Percentiles rank a stretch among this genome's conserved stretches.
These are phyloP conservation scores for Quambalaria eucalypti DNA, from an alignment of 1,284 basidiomycete species.

Conservation along the genomic window DNA sequence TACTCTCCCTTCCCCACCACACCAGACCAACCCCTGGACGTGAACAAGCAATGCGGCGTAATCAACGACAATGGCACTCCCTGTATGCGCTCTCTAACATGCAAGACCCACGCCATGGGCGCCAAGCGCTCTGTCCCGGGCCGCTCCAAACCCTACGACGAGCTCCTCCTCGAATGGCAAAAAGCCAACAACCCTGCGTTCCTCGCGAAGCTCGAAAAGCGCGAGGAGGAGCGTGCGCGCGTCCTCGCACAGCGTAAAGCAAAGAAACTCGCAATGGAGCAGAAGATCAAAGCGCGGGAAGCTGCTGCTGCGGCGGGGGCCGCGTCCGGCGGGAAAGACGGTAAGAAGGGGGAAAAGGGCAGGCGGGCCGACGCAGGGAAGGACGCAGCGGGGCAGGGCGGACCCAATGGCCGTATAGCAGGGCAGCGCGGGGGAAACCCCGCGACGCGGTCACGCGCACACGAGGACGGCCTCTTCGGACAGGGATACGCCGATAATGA, in stretches of 20 bases:
- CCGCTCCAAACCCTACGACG: conserved; percentile 75
- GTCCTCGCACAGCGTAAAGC: not conserved
- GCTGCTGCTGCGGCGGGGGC: too few relatives aligned
- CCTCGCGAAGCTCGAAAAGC: conserved; percentile 72
- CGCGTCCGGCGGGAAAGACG: too few relatives aligned
- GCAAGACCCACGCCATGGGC: conserved; percentile 96
- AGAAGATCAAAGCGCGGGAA: conserved; percentile 4
- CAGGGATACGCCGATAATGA: not conserved
- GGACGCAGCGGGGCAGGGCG: not conserved
- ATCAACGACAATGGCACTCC: conserved; percentile 90
- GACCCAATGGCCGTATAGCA: not conserved
- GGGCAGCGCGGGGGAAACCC: not conserved
- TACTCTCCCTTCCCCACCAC: not conserved
- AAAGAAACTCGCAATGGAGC: too few relatives aligned
- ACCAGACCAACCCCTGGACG: conserved; percentile 52
- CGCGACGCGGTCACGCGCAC: not conserved
- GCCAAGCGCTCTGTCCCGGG: conserved; percentile 86
- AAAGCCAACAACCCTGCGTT: conserved; percentile 83
- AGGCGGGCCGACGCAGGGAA: not conserved
- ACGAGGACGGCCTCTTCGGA: not conserved
- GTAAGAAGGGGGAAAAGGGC: not conserved
- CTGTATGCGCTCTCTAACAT: conserved; percentile 92
- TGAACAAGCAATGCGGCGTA: conserved; percentile 90
- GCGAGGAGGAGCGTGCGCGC: conserved; percentile 17
- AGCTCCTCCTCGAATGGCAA: conserved; percentile 74